Evolutionary conservation across 306 rosid species (phyloP).

Genomic region (Canavalia ensiformis): DNA sequence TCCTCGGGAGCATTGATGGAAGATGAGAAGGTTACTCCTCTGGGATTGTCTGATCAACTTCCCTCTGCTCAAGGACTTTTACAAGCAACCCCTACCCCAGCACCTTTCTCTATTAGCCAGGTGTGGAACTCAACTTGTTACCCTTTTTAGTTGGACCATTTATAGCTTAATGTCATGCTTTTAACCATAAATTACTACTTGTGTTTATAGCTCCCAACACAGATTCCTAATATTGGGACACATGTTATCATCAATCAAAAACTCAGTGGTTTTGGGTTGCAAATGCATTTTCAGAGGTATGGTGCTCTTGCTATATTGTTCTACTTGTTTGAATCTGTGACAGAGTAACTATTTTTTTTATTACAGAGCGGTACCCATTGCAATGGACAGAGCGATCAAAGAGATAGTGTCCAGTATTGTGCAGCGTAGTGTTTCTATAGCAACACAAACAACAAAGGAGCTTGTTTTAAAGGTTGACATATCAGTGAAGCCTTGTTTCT

Average conservation of each 20-base stretch:
- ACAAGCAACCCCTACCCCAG: slow-evolving; percentile 71
- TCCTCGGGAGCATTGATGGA: slow-evolving; percentile 79
- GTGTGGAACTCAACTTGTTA: slow-evolving; percentile 50
- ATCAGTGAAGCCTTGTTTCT: slow-evolving; percentile 25
- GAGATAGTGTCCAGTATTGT: slow-evolving; percentile 87
- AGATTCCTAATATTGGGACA: slow-evolving; percentile 82
- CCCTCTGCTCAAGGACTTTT: slow-evolving; percentile 87
- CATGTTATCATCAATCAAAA: slow-evolving; percentile 89
- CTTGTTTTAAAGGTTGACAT: slow-evolving; percentile 90
- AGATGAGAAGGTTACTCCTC: slow-evolving; percentile 81
- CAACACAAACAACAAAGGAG: slow-evolving; percentile 97
- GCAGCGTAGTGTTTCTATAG: slow-evolving; percentile 98
- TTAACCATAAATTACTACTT: slow-evolving; percentile 37
- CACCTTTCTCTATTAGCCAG: slow-evolving; percentile 80
- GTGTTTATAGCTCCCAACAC: slow-evolving; percentile 72
- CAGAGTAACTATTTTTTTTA: slow-evolving; percentile 37
- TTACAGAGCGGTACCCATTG: slow-evolving; percentile 84
- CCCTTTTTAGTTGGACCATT: slow-evolving; percentile 9
- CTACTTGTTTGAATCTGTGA: slow-evolving; percentile 24
- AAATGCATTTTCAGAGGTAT: slow-evolving; percentile 91
- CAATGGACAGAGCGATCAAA: slow-evolving; percentile 97
- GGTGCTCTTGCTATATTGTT: slow-evolving; percentile 39
- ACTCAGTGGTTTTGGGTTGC: slow-evolving; percentile 77
- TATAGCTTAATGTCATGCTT: not conserved
- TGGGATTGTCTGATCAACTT: slow-evolving; percentile 82